A percentile compares a stretch with the other conserved stretches of the same genome.
Conservation (phyloP, 2,329 filamentous ascomycete genomes). For the Trichophyton equinum region DNA sequence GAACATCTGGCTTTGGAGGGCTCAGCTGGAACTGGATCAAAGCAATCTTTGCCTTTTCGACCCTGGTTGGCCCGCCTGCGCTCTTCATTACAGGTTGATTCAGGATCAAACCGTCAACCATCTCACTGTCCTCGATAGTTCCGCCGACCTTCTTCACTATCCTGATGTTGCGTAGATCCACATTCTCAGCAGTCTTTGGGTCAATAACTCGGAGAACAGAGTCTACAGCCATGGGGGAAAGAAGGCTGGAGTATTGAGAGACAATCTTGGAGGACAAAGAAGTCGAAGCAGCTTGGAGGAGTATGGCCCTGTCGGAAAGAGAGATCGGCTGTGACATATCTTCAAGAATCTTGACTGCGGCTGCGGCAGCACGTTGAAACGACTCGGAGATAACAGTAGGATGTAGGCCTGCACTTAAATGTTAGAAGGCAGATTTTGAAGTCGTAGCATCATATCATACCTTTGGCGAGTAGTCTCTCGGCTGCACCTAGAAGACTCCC, state of each 20-base stretch:
- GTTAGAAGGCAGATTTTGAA: neutral
- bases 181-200: slow-evolving; percentile 87
- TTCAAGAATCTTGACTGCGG: slow-evolving; percentile 79
- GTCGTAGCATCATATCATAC: slow-evolving; percentile 23
- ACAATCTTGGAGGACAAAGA: slow-evolving; percentile 98
- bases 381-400: slow-evolving; percentile 95
- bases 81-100: slow-evolving; percentile 90
- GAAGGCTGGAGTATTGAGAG: slow-evolving; percentile 84
- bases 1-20: slow-evolving; percentile 88
- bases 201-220: slow-evolving; percentile 94
- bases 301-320: slow-evolving; percentile 72
- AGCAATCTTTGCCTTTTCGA: slow-evolving; percentile 95
- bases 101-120: slow-evolving; percentile 87
- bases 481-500: slow-evolving; percentile 89
- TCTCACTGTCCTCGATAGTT: slow-evolving; percentile 95
- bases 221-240: slow-evolving; percentile 97
- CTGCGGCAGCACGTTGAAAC: slow-evolving; percentile 86
- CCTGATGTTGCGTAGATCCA: slow-evolving; percentile 89
- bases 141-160: slow-evolving; percentile 97
- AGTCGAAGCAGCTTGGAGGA: slow-evolving; percentile 92
- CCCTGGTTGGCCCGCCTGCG: slow-evolving; percentile 75
- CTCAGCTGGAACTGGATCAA: slow-evolving; percentile 98
- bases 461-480: slow-evolving; percentile 79
- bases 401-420: slow-evolving; percentile 53
- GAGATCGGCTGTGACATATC: slow-evolving; percentile 92